Conservation (phyloP, 2,329 filamentous ascomycete genomes). For the Camptophora hylomeconis region DNA sequence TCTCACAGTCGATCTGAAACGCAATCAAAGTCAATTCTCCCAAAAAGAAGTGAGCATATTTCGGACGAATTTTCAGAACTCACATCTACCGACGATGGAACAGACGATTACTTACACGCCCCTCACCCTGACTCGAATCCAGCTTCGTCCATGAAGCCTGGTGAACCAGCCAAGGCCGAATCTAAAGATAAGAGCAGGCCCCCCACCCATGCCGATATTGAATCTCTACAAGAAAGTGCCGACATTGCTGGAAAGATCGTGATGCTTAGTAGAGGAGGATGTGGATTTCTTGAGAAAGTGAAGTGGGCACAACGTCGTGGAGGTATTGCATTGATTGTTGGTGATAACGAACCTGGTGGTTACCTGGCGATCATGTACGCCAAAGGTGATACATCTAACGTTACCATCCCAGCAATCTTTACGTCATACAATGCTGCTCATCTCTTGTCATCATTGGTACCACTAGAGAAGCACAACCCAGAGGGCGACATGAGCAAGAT, state of each 20-base stretch:
- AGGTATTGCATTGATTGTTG: constrained; percentile 79
- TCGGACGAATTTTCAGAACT: constrained; percentile 13
- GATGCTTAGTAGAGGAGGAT: constrained; percentile 79
- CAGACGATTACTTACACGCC: constrained; percentile 70
- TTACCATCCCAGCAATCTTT: constrained; percentile 88
- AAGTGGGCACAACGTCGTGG: constrained; percentile 93
- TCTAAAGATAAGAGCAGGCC: constrained; percentile 19
- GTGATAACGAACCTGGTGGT: constrained; percentile 80
- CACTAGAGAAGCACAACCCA: constrained; percentile 52
- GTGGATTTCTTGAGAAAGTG: constrained; percentile 91
- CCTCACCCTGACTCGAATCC: constrained; percentile 32
- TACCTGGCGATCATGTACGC: constrained; percentile 95
- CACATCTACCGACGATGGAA: constrained; percentile 52
- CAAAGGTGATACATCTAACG: constrained; percentile 86
- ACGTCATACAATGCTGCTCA: constrained; percentile 92
- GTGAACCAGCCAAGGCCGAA: constrained; percentile 21
- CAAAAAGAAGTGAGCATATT: constrained; percentile 2
- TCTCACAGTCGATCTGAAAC: constrained; percentile 3
- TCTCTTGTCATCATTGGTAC: constrained; percentile 74
- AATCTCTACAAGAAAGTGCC: constrained; percentile 77
- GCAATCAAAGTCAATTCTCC: constrained; percentile 2
- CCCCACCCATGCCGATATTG: constrained; percentile 68
- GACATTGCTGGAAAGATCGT: constrained; percentile 92
- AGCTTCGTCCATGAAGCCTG: constrained; percentile 22
- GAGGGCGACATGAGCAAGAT: constrained; percentile 50